Evolutionary conservation across 352 stramenopile species (phyloP), one percentile per base, ranked within the genome.

Genomic region (Globisporangium solare): DNA sequence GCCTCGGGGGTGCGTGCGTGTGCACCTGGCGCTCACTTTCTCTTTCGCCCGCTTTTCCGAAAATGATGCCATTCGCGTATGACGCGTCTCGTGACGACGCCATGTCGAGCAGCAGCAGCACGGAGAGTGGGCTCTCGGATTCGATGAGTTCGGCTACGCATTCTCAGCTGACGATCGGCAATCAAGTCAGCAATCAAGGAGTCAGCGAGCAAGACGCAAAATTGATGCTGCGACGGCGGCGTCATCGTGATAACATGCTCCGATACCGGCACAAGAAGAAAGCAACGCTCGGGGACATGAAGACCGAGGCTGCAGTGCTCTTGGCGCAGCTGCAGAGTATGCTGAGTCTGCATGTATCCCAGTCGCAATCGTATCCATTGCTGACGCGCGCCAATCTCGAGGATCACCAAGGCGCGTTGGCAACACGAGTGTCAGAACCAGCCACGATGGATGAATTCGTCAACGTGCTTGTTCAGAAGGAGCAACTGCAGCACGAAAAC

Each of bases 201-300:
- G 27, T 8, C 27, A 35, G 5, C 27, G 27, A 35, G 7, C 27
- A 6, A 43, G 37, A 35, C 35, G 37, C 35, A 6, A 22, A 35
- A n/a, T 15, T 24, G 2, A 20, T 37, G 20, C 4, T 35, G 13
- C 32, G 71, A 41, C 70, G 70, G 8, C 61, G 73, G 41, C 66
- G 70, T 17, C 67, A 78, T 42, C 67, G 70, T 15, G 70, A 78
- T 53, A 78, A 78, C 46, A 78, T 78, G 70, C 64, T 70, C 20
- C 68, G 71, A 46, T 78, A 74, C 53, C 60, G 69, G 7, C 63
- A 55, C 41, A 78, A 78, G 64, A 78, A 73, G 67, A 78, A 78
- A 54, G 67, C 66, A 42, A 58, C 68, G 61, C 67, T 73, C 42
- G 54, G 50, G 3, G 63, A 75, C 51, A 63, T 78, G 60, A 66